Percentiles rank a stretch among this genome's conserved stretches.
phyloP scores from a whole-genome alignment of 129 eudicot genomes.

The Chrysanthemum makinoi region DNA sequence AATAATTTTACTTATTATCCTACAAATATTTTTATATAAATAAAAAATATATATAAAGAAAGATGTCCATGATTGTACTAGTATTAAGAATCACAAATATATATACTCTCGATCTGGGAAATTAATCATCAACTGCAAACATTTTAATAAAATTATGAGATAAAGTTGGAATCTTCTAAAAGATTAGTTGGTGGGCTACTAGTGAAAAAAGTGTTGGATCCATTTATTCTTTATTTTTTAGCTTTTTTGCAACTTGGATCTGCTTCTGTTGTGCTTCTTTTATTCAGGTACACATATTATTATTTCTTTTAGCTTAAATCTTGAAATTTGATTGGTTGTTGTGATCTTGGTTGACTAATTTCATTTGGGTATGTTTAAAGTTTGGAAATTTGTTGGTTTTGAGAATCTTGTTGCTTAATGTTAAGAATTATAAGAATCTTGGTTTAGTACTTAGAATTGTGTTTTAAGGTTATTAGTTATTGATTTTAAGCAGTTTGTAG shows the following conservation, averaged over 20 bases:
- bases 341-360: neutral
- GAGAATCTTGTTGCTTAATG: neutral
- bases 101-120: conserved; percentile 20
- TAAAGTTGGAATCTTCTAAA: conserved; percentile 19
- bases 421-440: neutral
- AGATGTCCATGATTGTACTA: conserved; percentile 20
- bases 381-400: neutral
- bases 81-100: conserved; percentile 13
- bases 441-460: neutral
- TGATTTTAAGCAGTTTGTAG: neutral
- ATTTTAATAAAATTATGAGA: conserved; percentile 10
- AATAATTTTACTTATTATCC: neutral
- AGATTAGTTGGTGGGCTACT: conserved; percentile 24
- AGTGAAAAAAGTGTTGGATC: conserved; percentile 16
- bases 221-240: conserved; percentile 16
- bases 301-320: neutral
- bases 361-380: neutral
- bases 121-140: conserved; percentile 22
- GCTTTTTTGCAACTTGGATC: conserved; percentile 33
- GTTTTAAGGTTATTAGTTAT: neutral
- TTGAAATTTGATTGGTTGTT: no score
- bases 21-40: no score
- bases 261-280: conserved; percentile 22
- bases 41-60: conserved; percentile 13
- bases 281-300: conserved; percentile 26